phyloP scores from a whole-genome alignment of 2,329 filamentous ascomycete genomes.

The Graphilbum sp. region DNA sequence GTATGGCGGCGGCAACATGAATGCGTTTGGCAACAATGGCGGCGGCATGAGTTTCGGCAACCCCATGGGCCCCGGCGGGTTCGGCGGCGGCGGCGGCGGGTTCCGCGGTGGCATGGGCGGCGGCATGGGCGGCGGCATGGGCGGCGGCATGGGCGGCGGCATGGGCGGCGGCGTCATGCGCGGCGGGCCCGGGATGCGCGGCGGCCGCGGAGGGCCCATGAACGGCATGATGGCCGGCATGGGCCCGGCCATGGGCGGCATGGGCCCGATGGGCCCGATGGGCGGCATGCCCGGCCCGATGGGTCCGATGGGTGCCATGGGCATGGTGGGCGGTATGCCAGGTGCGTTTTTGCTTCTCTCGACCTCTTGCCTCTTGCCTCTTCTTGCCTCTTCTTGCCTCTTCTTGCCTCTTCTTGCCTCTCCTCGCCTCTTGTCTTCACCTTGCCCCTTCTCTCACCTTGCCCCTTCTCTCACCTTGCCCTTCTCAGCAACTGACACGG shows the following conservation, averaged over 20 bases:
- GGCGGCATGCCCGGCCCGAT: constrained; percentile 26
- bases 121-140: constrained; percentile 23
- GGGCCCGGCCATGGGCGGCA: constrained; percentile 36
- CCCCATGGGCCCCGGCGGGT: constrained; percentile 34
- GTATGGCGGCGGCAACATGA: constrained; percentile 27
- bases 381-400: too few species aligned
- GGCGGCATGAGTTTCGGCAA: constrained; percentile 16
- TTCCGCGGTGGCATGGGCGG: constrained; percentile 33
- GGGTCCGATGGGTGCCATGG: constrained; percentile 26
- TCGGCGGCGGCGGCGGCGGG: constrained; percentile 25
- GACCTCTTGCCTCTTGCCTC: not conserved
- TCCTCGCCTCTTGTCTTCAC: too few species aligned
- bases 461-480: too few species aligned
- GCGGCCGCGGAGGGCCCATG: constrained; percentile 14
- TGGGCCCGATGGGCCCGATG: constrained; percentile 20
- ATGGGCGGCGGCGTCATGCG: constrained; percentile 10
- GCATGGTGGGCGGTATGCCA: constrained; percentile 33
- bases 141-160: constrained; percentile 29
- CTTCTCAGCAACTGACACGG: not conserved
- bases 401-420: not conserved
- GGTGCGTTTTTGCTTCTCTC: constrained; percentile 25
- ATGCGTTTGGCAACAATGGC: constrained; percentile 14
- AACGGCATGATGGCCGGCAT: constrained; percentile 24
- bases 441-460: too few species aligned
- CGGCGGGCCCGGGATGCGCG: constrained; percentile 18